Percentiles rank a stretch among this genome's conserved stretches.
phyloP scores from a whole-genome alignment of 169 alveolate genomes.

The Besnoitia besnoiti region DNA sequence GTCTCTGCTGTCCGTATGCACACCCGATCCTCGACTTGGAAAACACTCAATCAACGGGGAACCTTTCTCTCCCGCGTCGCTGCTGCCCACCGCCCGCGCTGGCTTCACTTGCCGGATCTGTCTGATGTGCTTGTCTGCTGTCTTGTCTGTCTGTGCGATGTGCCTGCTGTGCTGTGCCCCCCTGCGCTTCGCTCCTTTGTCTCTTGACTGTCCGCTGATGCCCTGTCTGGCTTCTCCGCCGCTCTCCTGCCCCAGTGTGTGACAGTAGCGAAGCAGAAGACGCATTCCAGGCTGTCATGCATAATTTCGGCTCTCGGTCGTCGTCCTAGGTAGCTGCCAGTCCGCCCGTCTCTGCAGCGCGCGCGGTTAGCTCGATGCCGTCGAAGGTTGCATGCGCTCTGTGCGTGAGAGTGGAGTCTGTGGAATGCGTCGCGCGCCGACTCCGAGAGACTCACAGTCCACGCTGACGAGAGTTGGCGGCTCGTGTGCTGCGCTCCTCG shows the following conservation, averaged over 20 bases:
- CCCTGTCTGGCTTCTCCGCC: background rate
- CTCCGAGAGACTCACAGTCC: background rate
- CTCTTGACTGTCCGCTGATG: background rate
- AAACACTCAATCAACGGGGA: background rate
- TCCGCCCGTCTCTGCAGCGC: background rate
- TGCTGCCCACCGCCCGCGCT: background rate
- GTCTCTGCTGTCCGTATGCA: constrained; percentile 22
- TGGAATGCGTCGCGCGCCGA: background rate
- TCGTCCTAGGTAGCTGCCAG: background rate
- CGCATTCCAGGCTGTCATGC: background rate
- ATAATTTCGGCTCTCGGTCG: constrained; percentile 1
- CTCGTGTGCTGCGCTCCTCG: too few relatives aligned
- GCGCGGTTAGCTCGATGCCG: background rate
- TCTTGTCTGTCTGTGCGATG: background rate
- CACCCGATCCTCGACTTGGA: background rate
- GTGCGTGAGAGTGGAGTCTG: background rate
- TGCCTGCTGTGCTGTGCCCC: background rate
- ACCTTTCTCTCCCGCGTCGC: constrained; percentile 30
- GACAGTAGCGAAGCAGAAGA: background rate
- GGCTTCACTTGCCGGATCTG: background rate
- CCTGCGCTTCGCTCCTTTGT: background rate
- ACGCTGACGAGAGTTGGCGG: too few relatives aligned
- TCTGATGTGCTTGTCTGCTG: background rate
- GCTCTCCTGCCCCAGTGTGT: background rate
- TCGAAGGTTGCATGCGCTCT: background rate